These are phyloP conservation scores for Clavulina sp. DNA, from an alignment of 768 basidiomycete genomes.

Conservation along the genomic window DNA sequence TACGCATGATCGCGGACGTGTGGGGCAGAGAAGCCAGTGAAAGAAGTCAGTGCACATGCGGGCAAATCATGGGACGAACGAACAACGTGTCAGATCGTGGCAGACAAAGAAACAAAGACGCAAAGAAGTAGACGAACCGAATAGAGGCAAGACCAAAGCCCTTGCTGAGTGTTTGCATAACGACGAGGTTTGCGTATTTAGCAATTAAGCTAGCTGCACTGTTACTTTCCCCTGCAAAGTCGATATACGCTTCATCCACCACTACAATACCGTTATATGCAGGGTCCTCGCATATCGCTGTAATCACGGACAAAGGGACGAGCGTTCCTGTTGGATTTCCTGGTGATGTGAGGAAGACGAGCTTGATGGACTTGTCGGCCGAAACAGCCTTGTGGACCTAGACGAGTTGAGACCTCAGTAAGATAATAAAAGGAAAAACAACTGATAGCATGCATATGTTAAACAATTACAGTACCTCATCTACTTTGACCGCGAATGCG, in stretches of 20 bases:
- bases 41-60: too few species aligned
- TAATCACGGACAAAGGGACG: constrained; percentile 53
- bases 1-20: not conserved
- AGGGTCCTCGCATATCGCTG: constrained; percentile 54
- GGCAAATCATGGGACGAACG: too few species aligned
- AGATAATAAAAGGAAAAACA: constrained; percentile 3
- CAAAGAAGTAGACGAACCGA: constrained; percentile 34
- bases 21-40: not conserved
- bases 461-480: constrained; percentile 38
- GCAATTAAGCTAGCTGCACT: constrained; percentile 56
- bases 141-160: constrained; percentile 93
- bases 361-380: constrained; percentile 62
- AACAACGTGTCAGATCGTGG: not conserved
- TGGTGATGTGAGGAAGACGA: constrained; percentile 90
- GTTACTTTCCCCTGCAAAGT: constrained; percentile 50
- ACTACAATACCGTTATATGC: constrained; percentile 81
- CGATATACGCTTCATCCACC: constrained; percentile 95
- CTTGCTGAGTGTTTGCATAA: constrained; percentile 95
- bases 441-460: not conserved
- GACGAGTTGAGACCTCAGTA: not conserved
- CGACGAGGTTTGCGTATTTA: constrained; percentile 74
- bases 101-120: not conserved
- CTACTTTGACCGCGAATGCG: constrained; percentile 58
- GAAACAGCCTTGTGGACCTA: constrained; percentile 57
- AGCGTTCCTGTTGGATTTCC: constrained; percentile 92